Evolutionary conservation across 2,329 filamentous ascomycete genomes (phyloP).

Genomic region (Epichloe brachyelytri): DNA sequence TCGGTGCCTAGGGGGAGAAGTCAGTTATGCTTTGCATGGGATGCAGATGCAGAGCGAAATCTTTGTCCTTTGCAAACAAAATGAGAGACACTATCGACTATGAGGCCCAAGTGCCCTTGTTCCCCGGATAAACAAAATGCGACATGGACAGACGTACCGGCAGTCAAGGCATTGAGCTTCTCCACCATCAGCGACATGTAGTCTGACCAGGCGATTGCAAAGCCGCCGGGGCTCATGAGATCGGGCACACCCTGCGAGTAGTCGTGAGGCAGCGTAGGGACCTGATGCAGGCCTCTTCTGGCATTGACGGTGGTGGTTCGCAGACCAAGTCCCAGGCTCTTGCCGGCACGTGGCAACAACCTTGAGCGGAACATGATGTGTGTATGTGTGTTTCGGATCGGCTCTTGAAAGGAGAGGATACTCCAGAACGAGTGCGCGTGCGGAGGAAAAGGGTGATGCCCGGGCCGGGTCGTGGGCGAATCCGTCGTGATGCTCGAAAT

Average conservation of each 20-base stretch:
- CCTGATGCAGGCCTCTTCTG: constrained; percentile 31
- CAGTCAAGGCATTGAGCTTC: constrained; percentile 61
- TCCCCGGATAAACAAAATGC: background rate
- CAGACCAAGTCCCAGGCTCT: constrained; percentile 22
- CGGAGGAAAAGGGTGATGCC: background rate
- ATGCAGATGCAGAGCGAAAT: no score
- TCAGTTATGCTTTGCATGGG: no score
- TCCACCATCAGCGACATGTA: constrained; percentile 66
- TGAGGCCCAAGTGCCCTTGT: no score
- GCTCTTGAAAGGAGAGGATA: background rate
- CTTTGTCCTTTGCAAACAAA: no score
- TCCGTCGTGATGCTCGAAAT: background rate
- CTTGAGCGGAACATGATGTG: constrained; percentile 37
- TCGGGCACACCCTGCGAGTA: constrained; percentile 47
- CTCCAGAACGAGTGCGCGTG: background rate
- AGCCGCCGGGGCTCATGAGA: constrained; percentile 57
- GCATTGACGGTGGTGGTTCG: constrained; percentile 21
- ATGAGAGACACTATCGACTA: no score
- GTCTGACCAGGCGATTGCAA: constrained; percentile 65
- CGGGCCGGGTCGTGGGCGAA: background rate
- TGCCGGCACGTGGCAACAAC: constrained; percentile 35
- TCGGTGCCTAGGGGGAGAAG: constrained; percentile 39
- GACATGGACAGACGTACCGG: constrained; percentile 39
- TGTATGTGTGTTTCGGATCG: background rate
- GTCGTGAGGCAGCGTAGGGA: constrained; percentile 34